phyloP scores from a whole-genome alignment of 225 moss, liverwort and hornwort genomes.

The Marchantia paleacea region DNA sequence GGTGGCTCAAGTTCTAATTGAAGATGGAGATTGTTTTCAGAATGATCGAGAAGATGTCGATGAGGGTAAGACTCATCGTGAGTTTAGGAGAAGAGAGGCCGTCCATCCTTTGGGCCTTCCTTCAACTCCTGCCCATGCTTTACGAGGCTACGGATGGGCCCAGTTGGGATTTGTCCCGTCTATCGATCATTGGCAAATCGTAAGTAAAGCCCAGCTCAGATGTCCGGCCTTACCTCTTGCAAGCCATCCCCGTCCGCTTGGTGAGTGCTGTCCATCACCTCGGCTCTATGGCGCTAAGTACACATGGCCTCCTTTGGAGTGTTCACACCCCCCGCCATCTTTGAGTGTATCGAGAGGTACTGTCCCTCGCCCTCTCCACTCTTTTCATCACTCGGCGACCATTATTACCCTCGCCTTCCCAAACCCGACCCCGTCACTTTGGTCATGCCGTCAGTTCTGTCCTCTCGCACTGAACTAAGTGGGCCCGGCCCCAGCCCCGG shows the following conservation, averaged over 20 bases:
- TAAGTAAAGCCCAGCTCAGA: not conserved
- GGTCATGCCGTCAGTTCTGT: constrained; percentile 8
- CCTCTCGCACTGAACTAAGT: not conserved
- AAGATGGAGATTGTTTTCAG: too few species aligned
- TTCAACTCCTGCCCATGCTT: not conserved
- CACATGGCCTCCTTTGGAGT: constrained; percentile 4
- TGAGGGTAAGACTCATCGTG: too few species aligned
- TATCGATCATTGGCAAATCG: constrained; percentile 15
- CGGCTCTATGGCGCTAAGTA: not conserved
- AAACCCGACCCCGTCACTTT: constrained; percentile 12
- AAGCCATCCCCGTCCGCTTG: not conserved
- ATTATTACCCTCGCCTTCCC: not conserved
- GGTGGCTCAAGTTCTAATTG: too few species aligned
- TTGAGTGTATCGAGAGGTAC: constrained; percentile 2
- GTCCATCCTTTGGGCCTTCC: too few species aligned
- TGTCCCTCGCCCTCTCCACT: constrained; percentile 6
- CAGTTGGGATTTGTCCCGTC: not conserved
- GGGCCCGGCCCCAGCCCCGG: not conserved
- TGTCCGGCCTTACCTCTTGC: not conserved
- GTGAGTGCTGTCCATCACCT: constrained; percentile 13
- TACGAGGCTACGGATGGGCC: not conserved
- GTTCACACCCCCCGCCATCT: constrained; percentile 7
- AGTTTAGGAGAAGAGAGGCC: too few species aligned
- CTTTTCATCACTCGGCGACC: not conserved
- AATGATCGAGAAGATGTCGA: too few species aligned